A percentile compares a stretch with the other conserved stretches of the same genome.
Conservation (phyloP, 306 rosid genomes). For the Hippophae rhamnoides region DNA sequence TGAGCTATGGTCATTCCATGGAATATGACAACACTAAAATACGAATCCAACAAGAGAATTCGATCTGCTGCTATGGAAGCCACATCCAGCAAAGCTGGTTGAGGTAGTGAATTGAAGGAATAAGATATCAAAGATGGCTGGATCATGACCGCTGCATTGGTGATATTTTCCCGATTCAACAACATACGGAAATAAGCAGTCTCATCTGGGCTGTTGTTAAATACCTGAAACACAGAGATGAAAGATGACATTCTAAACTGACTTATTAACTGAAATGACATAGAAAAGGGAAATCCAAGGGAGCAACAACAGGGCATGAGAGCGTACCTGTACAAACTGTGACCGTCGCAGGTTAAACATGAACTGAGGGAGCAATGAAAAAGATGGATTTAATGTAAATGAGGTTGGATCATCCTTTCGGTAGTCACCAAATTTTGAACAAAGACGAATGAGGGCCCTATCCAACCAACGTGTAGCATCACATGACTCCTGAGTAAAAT, state of each 20-base stretch:
- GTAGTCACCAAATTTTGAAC: conserved; percentile 94
- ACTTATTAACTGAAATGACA: no score
- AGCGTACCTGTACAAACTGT: conserved; percentile 84
- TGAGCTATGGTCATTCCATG: conserved; percentile 98
- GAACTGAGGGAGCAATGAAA: conserved; percentile 90
- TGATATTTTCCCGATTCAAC: conserved; percentile 82
- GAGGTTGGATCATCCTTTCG: conserved; percentile 96
- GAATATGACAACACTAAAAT: conserved; percentile 84
- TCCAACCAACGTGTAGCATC: conserved; percentile 98
- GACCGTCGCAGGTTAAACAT: conserved; percentile 91
- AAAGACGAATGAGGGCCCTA: conserved; percentile 84
- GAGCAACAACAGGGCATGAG: conserved; percentile 10
- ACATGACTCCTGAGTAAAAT: conserved; percentile 65
- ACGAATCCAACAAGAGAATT: conserved; percentile 85
- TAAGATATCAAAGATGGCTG: conserved; percentile 84
- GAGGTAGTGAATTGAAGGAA: conserved; percentile 80
- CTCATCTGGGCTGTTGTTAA: conserved; percentile 98
- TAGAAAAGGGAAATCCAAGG: not conserved
- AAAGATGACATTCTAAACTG: no score
- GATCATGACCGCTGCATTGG: conserved; percentile 93
- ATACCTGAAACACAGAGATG: conserved; percentile 49
- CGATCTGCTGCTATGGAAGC: conserved; percentile 85
- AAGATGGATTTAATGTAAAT: conserved; percentile 69
- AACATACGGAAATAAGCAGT: conserved; percentile 93
- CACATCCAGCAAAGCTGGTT: conserved; percentile 87